phyloP scores from a whole-genome alignment of 805 yeast species.

The Lachancea fermentati region DNA sequence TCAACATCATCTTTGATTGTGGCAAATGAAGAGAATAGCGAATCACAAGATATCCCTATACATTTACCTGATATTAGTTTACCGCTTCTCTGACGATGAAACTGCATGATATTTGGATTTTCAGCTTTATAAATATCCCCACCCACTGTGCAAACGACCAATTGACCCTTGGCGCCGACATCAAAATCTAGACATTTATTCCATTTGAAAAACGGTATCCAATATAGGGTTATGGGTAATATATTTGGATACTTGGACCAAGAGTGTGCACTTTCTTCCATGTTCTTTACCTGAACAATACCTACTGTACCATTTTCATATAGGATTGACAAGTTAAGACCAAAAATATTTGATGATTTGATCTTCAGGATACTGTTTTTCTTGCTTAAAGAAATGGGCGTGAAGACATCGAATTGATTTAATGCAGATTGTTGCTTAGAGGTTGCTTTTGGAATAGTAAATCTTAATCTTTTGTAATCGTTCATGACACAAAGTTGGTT shows the following conservation, averaged over 20 bases:
- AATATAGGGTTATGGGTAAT: slow-evolving; percentile 44
- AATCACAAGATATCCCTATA: slow-evolving; percentile 56
- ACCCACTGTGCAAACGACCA: slow-evolving; percentile 58
- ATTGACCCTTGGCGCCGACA: slow-evolving; percentile 60
- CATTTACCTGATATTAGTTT: slow-evolving; percentile 33
- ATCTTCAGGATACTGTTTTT: slow-evolving; percentile 29
- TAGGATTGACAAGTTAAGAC: slow-evolving; percentile 42
- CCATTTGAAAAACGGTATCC: slow-evolving; percentile 58
- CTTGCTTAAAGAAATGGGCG: slow-evolving; percentile 31
- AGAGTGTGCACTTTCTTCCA: slow-evolving; percentile 16
- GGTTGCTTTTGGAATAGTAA: slow-evolving; percentile 37
- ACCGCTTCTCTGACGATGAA: slow-evolving; percentile 27
- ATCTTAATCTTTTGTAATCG: slow-evolving; percentile 51
- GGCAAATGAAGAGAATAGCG: slow-evolving; percentile 58
- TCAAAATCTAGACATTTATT: slow-evolving; percentile 51
- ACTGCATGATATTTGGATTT: neutral
- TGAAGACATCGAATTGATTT: slow-evolving; percentile 31
- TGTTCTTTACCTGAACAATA: slow-evolving; percentile 4
- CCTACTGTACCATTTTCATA: slow-evolving; percentile 58
- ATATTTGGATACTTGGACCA: slow-evolving; percentile 37
- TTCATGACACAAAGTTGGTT: slow-evolving; percentile 60
- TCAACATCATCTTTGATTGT: slow-evolving; percentile 61
- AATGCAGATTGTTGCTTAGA: slow-evolving; percentile 13
- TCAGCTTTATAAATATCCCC: slow-evolving; percentile 55
- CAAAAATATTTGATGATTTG: slow-evolving; percentile 30